Evolutionary conservation across 176 grass and related monocot species (phyloP), one percentile per base, ranked within the genome.

Genomic region (Zea luxurians): DNA sequence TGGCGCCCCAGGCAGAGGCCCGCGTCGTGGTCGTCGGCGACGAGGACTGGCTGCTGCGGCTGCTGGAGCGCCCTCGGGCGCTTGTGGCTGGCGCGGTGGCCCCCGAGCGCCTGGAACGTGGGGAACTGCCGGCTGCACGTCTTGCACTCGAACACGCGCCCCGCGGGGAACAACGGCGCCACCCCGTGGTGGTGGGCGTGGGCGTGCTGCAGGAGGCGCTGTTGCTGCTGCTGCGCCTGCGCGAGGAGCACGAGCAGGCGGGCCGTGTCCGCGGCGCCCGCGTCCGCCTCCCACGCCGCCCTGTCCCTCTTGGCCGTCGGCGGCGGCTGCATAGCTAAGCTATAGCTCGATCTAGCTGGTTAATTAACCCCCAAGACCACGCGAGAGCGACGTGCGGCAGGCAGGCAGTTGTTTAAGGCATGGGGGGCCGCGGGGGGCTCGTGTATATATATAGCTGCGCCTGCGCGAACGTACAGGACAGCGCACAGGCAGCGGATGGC

Each of bases 41-140:
- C 27, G 27, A 3, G 0, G 63, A 42, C 37, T 3, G 3, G 2
- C 36, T 64, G 35, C 62, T 53, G 64, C 34, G 37, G 59, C 13
- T 68, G 71, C 52, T 64, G 85, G 0, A 41, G 75, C 17, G 73
- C 66, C 63, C 72, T 82, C 0, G 88, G 70, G 9, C 83, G 86
- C 75, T 90, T 99, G 88, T 95, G 92, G 85, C 96, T 99, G 36
- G 92, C 87, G 6, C 90, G 89, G 90, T 99, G 96, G 0, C 96
- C 96, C 0, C 96, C 96, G 3, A 99, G 89, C 13, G 96, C 96
- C 84, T 99, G 96, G 83, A 98, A 98, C 53, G 96, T 92, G 2
- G 87, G 76, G 83, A 98, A 98, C 83, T 78, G 74, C 2, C 92
- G 87, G 80, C 48, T 89, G 78, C 96, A 94, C 10, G 96, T 98